Evolutionary conservation across 2,329 filamentous ascomycete species (phyloP).

Genomic region (Colletotrichum sp.): DNA sequence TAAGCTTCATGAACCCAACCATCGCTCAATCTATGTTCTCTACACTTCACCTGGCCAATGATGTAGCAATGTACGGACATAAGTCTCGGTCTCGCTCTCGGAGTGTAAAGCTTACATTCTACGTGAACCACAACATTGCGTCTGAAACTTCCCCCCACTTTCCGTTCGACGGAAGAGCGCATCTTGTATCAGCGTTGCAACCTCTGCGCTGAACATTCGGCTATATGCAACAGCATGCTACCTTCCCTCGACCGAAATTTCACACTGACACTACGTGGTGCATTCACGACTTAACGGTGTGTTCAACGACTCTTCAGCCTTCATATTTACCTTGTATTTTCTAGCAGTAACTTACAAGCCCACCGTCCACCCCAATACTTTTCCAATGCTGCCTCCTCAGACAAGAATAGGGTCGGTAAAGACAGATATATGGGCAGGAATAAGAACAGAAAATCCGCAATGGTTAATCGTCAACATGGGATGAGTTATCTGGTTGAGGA

Average conservation of each 20-base stretch:
- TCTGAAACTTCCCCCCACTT: neutral
- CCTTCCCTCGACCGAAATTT: neutral
- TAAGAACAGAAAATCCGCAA: rapidly evolving
- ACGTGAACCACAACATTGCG: neutral
- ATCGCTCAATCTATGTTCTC: neutral
- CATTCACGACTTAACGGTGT: neutral
- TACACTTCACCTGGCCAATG: neutral
- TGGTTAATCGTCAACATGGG: neutral
- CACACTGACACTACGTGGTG: neutral
- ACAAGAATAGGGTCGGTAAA: neutral
- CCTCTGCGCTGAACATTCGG: neutral
- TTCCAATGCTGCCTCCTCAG: neutral
- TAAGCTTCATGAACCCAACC: neutral
- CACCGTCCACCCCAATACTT: rapidly evolving
- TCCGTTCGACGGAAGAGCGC: neutral
- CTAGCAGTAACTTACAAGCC: neutral
- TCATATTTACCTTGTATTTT: neutral
- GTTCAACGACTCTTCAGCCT: rapidly evolving
- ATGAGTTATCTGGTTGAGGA: neutral
- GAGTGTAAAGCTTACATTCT: neutral
- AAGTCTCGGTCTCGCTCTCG: neutral
- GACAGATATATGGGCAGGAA: rapidly evolving
- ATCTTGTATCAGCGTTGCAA: neutral
- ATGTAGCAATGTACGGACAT: neutral
- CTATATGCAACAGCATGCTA: neutral